phyloP scores from a whole-genome alignment of 768 basidiomycete species.

The Aureoboletus auriporus region DNA sequence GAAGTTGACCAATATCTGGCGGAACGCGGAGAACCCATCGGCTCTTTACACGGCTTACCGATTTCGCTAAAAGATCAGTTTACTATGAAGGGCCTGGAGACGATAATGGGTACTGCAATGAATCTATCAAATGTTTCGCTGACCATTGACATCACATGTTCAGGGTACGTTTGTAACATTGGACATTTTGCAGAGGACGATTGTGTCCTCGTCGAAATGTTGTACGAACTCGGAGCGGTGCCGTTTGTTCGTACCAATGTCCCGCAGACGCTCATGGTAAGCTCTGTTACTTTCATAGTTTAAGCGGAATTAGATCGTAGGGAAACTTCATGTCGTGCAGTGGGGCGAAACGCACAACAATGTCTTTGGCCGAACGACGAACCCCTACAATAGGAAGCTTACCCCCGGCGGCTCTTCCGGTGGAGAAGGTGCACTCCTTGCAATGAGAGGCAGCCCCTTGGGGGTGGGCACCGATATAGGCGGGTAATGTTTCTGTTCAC shows the following conservation, averaged over 20 bases:
- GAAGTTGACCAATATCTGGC: constrained; percentile 22
- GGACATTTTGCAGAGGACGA: constrained; percentile 57
- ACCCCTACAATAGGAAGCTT: constrained; percentile 70
- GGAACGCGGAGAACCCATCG: constrained; percentile 25
- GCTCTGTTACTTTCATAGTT: neutral
- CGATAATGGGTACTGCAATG: constrained; percentile 42
- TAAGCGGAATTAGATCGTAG: neutral
- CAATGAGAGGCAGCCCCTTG: constrained; percentile 40
- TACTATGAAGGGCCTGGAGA: constrained; percentile 58
- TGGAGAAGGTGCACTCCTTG: constrained; percentile 80
- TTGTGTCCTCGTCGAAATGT: constrained; percentile 60
- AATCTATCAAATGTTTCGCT: neutral
- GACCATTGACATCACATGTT: constrained; percentile 26
- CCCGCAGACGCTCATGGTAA: constrained; percentile 74
- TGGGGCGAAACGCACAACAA: constrained; percentile 79
- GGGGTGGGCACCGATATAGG: constrained; percentile 83
- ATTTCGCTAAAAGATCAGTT: constrained; percentile 45
- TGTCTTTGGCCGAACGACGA: constrained; percentile 75
- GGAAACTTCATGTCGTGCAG: constrained; percentile 31
- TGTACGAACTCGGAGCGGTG: constrained; percentile 65
- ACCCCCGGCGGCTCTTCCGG: constrained; percentile 83
- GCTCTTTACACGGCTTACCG: constrained; percentile 50
- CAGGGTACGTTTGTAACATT: constrained; percentile 47
- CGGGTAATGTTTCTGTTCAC: constrained; percentile 41
- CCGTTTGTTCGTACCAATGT: constrained; percentile 73